Evolutionary conservation across 2,329 filamentous ascomycete genomes (phyloP), one percentile per base, ranked within the genome.

Genomic region (Cyclaneusma minus): DNA sequence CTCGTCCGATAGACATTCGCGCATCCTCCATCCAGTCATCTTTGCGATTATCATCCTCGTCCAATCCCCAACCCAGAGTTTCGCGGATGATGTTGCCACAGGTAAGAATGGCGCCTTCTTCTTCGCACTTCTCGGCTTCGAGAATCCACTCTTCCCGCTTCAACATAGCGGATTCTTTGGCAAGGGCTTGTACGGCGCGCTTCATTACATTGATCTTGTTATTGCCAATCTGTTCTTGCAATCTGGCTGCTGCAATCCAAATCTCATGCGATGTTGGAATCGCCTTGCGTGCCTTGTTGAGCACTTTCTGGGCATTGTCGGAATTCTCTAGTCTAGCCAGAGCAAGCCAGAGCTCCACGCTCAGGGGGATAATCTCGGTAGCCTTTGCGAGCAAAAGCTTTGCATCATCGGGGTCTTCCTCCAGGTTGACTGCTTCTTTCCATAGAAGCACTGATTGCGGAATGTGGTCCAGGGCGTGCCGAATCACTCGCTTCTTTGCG

Each of bases 1-100:
- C 85, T 32, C 84, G 64, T 31, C 71, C 73, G 45, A 84, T 85
- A 42, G 81, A 83, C 10, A 68, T 63, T 44, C 77, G 82, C 1
- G 87, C 87, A 47, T 98, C 91, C 38, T 94, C 83, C 58, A 87
- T 76, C 84, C 87, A 98, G 9, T 84, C 82, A 37, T 93, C 83
- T 49, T 91, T 92, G 15, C 89, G 75, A 47, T 95, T 87, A 40
- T 98, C 89, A 40, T 95, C 85, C 51, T 95, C 87, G 39, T 95
- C 89, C 18, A 98, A 58, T 3, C 79, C 72, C 74, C 83, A 98
- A 10, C 85, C 87, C 1, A 98, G 66, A 0, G 89, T 98, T 45
- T 94, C 84, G 24, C 78, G 73, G 37, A 98, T 77, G 37, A 98
- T 95, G 24, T 81, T 77, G 35, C 75, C 75, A 45, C 85, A 93